Evolutionary conservation across 2,329 filamentous ascomycete species (phyloP), one percentile per base, ranked within the genome.

Genomic region (Akanthomyces lecanii): DNA sequence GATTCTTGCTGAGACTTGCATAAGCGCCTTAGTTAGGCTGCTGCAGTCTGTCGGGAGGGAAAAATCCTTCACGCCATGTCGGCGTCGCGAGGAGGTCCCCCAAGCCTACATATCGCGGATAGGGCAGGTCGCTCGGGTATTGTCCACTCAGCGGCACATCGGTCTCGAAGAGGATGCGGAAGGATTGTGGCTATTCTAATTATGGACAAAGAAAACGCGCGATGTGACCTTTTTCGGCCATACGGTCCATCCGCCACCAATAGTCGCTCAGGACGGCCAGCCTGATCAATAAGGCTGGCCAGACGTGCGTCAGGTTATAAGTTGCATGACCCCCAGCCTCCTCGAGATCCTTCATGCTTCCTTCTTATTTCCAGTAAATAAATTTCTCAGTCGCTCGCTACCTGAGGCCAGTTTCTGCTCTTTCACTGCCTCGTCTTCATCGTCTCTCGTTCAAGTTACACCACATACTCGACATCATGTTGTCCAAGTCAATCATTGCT

Each of bases 401-500:
- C n/a, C 42, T 30, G 28, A 38, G 18, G 12, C n/a, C 10, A 3
- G 18, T 4, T 11, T 57, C 25, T 16, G 4, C 25, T 47, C 8
- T 33, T n/a, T 33, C n/a, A 11, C 53, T 36, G 25, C 18, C 2
- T 57, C 36, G 40, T n/a, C n/a, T 47, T 18, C 36, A 11, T 33
- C 11, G 28, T 57, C 54, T 25, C 3, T 47, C n/a, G 40, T 47
- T 47, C 4, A 14, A 25, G 23, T 8, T 25, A 42, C 23, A 33
- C 36, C 16, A 28, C 42, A 47, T 18, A 21, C n/a, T 18, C 28
- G 21, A 33, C 63, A 71, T 63, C 63, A 77, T 77, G 75, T 70
- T 82, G 66, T 73, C 77, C 74, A 82, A 80, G 71, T 57, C 79
- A 60, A 63, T 82, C 64, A 75, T 78, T 62, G 70, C 76, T 65